Evolutionary conservation across 306 rosid genomes (phyloP).

Genomic region (Vigna hirtella): DNA sequence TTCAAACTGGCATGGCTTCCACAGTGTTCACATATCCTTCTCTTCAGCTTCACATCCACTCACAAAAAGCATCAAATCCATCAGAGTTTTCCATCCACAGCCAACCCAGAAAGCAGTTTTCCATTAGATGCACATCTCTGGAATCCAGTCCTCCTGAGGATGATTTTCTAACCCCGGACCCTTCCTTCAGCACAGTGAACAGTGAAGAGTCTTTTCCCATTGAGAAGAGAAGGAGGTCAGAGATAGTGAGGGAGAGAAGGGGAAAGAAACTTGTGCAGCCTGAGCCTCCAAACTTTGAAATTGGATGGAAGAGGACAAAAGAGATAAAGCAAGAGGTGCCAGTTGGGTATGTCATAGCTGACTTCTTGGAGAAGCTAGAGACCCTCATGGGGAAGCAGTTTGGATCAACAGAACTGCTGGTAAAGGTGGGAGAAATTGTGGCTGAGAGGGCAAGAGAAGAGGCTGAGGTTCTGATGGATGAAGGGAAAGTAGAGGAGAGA

Average conservation of each 20-base stretch:
- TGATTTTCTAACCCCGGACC: conserved; percentile 57
- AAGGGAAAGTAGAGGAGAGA: conserved; percentile 91
- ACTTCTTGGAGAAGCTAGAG: conserved; percentile 85
- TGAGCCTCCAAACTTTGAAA: conserved; percentile 82
- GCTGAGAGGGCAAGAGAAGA: conserved; percentile 95
- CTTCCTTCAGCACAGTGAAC: conserved; percentile 60
- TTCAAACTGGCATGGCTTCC: conserved; percentile 69
- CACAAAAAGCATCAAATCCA: conserved; percentile 42
- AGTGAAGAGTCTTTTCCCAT: conserved; percentile 74
- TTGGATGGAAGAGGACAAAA: conserved; percentile 96
- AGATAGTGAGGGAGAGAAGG: conserved; percentile 63
- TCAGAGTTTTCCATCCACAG: conserved; percentile 25
- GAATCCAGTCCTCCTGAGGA: conserved; percentile 46
- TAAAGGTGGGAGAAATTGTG: conserved; percentile 83
- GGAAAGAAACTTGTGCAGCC: conserved; percentile 45
- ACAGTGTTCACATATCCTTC: conserved; percentile 50
- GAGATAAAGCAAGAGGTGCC: conserved; percentile 77
- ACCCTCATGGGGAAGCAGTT: conserved; percentile 74
- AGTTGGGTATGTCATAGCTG: conserved; percentile 78
- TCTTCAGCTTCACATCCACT: conserved; percentile 42
- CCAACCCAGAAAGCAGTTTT: conserved; percentile 47
- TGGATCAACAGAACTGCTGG: conserved; percentile 74
- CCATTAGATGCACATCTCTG: conserved; percentile 52
- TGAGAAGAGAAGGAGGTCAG: conserved; percentile 82
- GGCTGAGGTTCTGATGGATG: conserved; percentile 75